Evolutionary conservation across 2,329 filamentous ascomycete species (phyloP).

Genomic region (Magnaporthiopsis poae): DNA sequence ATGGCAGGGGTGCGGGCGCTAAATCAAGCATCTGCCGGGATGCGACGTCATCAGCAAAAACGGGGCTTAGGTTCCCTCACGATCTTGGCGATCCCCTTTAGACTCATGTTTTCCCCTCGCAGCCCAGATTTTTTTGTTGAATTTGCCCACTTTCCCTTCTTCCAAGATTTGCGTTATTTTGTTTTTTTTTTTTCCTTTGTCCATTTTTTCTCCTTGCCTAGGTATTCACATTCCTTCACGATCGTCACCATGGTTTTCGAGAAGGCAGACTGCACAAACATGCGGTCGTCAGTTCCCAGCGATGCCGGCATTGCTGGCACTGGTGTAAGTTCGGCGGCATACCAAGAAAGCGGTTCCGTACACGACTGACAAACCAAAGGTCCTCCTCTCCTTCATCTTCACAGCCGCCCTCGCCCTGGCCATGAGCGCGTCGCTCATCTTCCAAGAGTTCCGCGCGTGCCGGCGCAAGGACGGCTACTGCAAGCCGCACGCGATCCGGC

Average conservation of each 20-base stretch:
- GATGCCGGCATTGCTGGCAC: slow-evolving; percentile 49
- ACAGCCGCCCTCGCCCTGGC: slow-evolving; percentile 49
- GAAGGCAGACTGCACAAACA: slow-evolving; percentile 29
- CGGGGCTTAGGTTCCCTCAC: too few relatives aligned
- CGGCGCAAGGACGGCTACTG: slow-evolving; percentile 19
- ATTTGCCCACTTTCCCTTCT: neutral
- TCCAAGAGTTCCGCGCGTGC: slow-evolving; percentile 35
- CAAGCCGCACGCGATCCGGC: slow-evolving; percentile 42
- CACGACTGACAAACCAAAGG: slow-evolving; percentile 24
- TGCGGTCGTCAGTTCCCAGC: slow-evolving; percentile 34
- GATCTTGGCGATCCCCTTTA: neutral
- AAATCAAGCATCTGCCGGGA: neutral
- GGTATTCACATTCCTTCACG: too few relatives aligned
- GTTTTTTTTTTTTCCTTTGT: neutral
- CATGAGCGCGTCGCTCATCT: slow-evolving; percentile 45
- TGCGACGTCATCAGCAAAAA: neutral
- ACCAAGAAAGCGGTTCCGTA: too few relatives aligned
- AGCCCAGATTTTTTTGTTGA: neutral
- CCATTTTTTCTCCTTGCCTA: neutral
- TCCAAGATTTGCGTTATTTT: neutral
- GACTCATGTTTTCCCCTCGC: neutral
- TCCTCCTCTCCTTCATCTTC: slow-evolving; percentile 57
- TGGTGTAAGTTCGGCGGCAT: slow-evolving; percentile 33
- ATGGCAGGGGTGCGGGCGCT: neutral
- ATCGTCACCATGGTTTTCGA: slow-evolving; percentile 10